Conservation (phyloP, 805 yeast genomes). For the Zygosaccharomyces lentus region DNA sequence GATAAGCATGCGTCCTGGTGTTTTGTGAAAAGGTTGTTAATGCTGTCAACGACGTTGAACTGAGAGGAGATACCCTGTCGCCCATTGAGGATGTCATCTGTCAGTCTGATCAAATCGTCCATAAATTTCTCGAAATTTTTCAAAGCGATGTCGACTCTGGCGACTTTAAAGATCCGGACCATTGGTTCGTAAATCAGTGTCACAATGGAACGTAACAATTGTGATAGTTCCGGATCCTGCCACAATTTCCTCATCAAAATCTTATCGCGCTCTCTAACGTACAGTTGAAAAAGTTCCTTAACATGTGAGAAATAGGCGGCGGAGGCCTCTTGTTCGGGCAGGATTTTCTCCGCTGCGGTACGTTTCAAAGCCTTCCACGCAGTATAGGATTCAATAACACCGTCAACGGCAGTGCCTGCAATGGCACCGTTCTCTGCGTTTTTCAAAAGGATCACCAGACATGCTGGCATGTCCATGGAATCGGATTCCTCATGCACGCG, state of each 20-base stretch:
- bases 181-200: slow-evolving; percentile 71
- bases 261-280: slow-evolving; percentile 70
- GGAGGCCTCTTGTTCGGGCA: slow-evolving; percentile 20
- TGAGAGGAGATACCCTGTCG: slow-evolving; percentile 48
- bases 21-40: slow-evolving; percentile 60
- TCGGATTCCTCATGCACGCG: slow-evolving; percentile 33
- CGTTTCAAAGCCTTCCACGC: slow-evolving; percentile 25
- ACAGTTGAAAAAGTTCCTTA: slow-evolving; percentile 58
- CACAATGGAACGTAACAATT: slow-evolving; percentile 66
- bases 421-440: slow-evolving; percentile 19
- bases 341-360: slow-evolving; percentile 19
- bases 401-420: slow-evolving; percentile 23
- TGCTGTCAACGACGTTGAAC: slow-evolving; percentile 51
- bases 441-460: slow-evolving; percentile 26
- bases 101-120: slow-evolving; percentile 56
- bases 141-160: slow-evolving; percentile 61
- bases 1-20: slow-evolving; percentile 70
- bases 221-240: slow-evolving; percentile 81
- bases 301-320: slow-evolving; percentile 49
- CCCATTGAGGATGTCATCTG: slow-evolving; percentile 48
- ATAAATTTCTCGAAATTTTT: slow-evolving; percentile 62
- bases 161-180: slow-evolving; percentile 60
- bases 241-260: slow-evolving; percentile 69
- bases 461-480: slow-evolving; percentile 28
- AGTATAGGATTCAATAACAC: slow-evolving; percentile 31